Evolutionary conservation across 139 green algal genomes (phyloP), one percentile per base, ranked within the genome.

Genomic region (Chlorella sorokiniana): DNA sequence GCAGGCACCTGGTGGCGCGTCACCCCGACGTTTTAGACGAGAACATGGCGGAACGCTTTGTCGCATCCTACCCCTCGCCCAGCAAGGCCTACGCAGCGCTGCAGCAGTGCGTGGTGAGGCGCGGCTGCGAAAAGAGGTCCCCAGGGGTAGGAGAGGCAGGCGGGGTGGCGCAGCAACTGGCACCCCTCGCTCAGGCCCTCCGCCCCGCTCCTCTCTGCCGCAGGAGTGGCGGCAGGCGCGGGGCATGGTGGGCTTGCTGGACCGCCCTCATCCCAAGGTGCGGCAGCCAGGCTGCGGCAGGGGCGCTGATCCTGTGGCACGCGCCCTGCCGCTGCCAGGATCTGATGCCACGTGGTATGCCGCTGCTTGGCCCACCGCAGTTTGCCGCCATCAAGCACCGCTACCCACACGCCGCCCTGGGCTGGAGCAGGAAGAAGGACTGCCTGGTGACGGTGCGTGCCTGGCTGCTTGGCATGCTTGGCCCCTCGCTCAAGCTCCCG

Each of bases 401-500:
- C 48, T 86, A 86, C 51, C 64, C 76, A 48, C 82, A 86, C 31
- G 82, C 74, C 25, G 59, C 79, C 35, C 62, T 69, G 44, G 75
- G 82, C 29, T 83, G 76, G 75, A 65, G 33, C 68, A 77, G 31
- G 7, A 82, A 86, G 44, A 82, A 67, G 27, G 63, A 86, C 44
- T 83, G 65, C 48, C 22, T 86, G 29, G 59, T 86, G 25, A 76
- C 69, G 41, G 69, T 76, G 42, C 4, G 69, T 14, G 11, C 56
- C n/a, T n/a, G n/a, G n/a, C n/a, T n/a, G n/a, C n/a, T n/a, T n/a
- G n/a, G n/a, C n/a, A n/a, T n/a, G n/a, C n/a, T n/a, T n/a, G n/a
- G n/a, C n/a, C n/a, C n/a, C n/a, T n/a, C n/a, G n/a, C n/a, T n/a
- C n/a, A n/a, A n/a, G n/a, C n/a, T n/a, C n/a, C n/a, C n/a, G n/a